Percentiles rank a stretch among this genome's conserved stretches.
These are phyloP conservation scores for Candida mattraensis DNA, from an alignment of 805 yeast genomes.

Conservation along the genomic window DNA sequence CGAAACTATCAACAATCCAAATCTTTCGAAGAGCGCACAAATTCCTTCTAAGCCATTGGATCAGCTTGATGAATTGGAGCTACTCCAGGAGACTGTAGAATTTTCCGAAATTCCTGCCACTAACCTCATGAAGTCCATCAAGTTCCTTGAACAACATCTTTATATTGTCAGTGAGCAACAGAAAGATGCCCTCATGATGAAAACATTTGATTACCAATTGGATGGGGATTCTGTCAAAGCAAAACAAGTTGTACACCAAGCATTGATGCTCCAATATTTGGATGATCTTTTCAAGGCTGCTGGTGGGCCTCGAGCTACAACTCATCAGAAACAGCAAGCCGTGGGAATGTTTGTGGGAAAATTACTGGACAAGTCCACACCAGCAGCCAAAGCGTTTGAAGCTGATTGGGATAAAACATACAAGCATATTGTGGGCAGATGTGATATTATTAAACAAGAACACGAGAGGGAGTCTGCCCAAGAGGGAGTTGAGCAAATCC, in stretches of 20 bases:
- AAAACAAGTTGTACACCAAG: conserved; percentile 71
- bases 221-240: conserved; percentile 56
- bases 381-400: conserved; percentile 67
- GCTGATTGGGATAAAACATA: conserved; percentile 75
- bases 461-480: conserved; percentile 39
- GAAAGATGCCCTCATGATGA: conserved; percentile 90
- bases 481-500: conserved; percentile 78
- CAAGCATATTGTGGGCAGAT: conserved; percentile 73
- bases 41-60: conserved; percentile 34
- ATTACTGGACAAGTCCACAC: conserved; percentile 50
- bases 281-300: conserved; percentile 32
- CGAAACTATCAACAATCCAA: conserved; percentile 32
- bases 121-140: conserved; percentile 50
- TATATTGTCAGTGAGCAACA: conserved; percentile 77
- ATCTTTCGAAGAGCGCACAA: conserved; percentile 6
- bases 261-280: conserved; percentile 71
- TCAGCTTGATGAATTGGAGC: conserved; percentile 48
- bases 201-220: conserved; percentile 82
- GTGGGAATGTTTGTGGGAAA: conserved; percentile 68
- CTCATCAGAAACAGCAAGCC: conserved; percentile 34
- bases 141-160: conserved; percentile 56
- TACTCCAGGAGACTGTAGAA: conserved; percentile 62
- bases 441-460: conserved; percentile 63
- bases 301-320: conserved; percentile 21
- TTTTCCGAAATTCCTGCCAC: conserved; percentile 58